Conservation (phyloP, 345 rosid species). For the Luvunga scandens region DNA sequence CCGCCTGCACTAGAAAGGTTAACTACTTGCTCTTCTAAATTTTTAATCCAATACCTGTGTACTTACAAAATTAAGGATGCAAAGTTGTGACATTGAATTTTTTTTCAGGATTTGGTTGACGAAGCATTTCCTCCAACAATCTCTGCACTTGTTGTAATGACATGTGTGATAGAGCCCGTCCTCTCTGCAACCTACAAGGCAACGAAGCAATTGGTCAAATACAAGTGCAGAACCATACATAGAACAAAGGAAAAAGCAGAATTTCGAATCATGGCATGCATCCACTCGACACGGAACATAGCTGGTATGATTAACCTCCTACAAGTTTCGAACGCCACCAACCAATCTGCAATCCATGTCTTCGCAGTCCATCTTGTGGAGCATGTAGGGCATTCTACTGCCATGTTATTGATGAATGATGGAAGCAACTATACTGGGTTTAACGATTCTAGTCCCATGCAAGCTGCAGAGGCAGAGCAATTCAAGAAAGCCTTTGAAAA, state of each 20-base stretch:
- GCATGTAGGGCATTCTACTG: conserved; percentile 43
- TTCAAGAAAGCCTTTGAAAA: conserved; percentile 34
- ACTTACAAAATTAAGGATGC: too few species aligned
- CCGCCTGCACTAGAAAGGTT: conserved; percentile 48
- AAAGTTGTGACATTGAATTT: neutral
- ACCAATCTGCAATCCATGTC: conserved; percentile 32
- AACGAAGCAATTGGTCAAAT: conserved; percentile 16
- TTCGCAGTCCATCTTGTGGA: conserved; percentile 56
- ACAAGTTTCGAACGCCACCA: conserved; percentile 38
- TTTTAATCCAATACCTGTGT: neutral
- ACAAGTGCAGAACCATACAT: conserved; percentile 43
- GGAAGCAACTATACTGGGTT: conserved; percentile 14
- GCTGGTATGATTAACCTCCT: conserved; percentile 46
- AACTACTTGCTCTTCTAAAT: neutral
- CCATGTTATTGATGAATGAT: conserved; percentile 57
- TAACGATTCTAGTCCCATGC: conserved; percentile 8
- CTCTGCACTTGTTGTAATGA: conserved; percentile 34
- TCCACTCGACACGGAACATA: conserved; percentile 32
- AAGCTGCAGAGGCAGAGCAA: conserved; percentile 31
- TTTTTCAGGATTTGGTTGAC: conserved; percentile 36
- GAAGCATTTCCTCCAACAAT: conserved; percentile 40
- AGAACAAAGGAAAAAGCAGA: conserved; percentile 30
- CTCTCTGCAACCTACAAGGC: conserved; percentile 25
- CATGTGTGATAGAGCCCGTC: conserved; percentile 41
- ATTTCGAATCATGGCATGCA: conserved; percentile 36